A percentile compares a stretch with the other conserved stretches of the same genome.
These are phyloP conservation scores for Suillus subaureus DNA, from an alignment of 768 basidiomycete species.

Conservation along the genomic window DNA sequence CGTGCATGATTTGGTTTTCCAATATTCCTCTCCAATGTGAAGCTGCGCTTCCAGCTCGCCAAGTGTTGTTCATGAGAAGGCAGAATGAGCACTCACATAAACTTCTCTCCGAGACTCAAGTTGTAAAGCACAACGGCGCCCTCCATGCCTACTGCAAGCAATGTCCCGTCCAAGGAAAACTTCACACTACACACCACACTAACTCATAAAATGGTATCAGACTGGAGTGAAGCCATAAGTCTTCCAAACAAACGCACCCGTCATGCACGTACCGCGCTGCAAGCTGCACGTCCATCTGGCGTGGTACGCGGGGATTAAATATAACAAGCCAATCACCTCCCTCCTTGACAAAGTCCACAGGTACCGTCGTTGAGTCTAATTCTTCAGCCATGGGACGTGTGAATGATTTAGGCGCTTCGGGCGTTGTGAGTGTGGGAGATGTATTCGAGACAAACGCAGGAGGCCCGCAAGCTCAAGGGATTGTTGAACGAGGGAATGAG, in stretches of 20 bases:
- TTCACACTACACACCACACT: slow-evolving; percentile 89
- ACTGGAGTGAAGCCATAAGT: slow-evolving; percentile 1
- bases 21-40: neutral
- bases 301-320: slow-evolving; percentile 81
- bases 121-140: slow-evolving; percentile 35
- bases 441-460: no score
- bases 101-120: slow-evolving; percentile 25
- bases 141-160: slow-evolving; percentile 72
- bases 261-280: slow-evolving; percentile 6
- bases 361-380: slow-evolving; percentile 32
- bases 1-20: slow-evolving; percentile 32
- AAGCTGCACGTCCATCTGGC: slow-evolving; percentile 74
- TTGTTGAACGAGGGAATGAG: neutral
- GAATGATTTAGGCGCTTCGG: neutral
- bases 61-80: neutral
- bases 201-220: slow-evolving; percentile 5
- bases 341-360: slow-evolving; percentile 49
- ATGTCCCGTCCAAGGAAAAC: slow-evolving; percentile 93
- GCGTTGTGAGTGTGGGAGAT: neutral
- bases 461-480: neutral
- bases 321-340: slow-evolving; percentile 89
- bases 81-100: slow-evolving; percentile 23
- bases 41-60: neutral
- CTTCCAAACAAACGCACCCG: slow-evolving; percentile 6
- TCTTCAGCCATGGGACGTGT: slow-evolving; percentile 3